Conservation (phyloP, 257 asterid genomes). For the Nicotiana otophora region DNA sequence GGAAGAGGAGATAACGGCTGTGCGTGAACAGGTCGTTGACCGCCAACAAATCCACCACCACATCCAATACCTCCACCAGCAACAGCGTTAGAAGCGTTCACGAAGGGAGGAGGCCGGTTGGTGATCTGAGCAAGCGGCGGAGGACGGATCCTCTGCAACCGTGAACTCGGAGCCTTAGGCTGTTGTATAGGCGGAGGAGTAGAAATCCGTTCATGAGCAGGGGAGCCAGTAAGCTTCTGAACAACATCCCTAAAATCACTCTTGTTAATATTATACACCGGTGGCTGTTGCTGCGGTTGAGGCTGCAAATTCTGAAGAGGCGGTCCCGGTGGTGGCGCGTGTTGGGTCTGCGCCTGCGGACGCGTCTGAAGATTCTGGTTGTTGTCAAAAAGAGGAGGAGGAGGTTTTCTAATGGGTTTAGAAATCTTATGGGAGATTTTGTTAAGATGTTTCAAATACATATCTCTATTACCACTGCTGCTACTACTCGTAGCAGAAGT, state of each 20-base stretch:
- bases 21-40: slow-evolving; percentile 28
- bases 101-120: slow-evolving; percentile 44
- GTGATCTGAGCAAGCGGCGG: slow-evolving; percentile 70
- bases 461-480: slow-evolving; percentile 8
- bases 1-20: slow-evolving; percentile 48
- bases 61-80: neutral
- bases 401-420: slow-evolving; percentile 22
- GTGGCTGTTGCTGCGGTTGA: slow-evolving; percentile 56
- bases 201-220: slow-evolving; percentile 57
- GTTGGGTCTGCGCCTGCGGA: slow-evolving; percentile 3
- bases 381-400: neutral
- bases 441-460: slow-evolving; percentile 28
- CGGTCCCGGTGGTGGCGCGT: slow-evolving; percentile 7
- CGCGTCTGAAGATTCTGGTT: slow-evolving; percentile 13
- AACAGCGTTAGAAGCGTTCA: slow-evolving; percentile 4
- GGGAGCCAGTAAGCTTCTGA: slow-evolving; percentile 86
- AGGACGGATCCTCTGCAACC: slow-evolving; percentile 90
- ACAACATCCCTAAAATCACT: slow-evolving; percentile 83
- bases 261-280: slow-evolving; percentile 81
- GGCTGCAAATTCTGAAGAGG: slow-evolving; percentile 12
- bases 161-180: slow-evolving; percentile 57
- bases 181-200: slow-evolving; percentile 45
- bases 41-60: slow-evolving; percentile 23
- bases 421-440: slow-evolving; percentile 37
- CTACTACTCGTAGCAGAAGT: neutral